Base-by-base conservation (phyloP, 2,329 filamentous ascomycete species). In the Hymenoscyphus scutula region DNA sequence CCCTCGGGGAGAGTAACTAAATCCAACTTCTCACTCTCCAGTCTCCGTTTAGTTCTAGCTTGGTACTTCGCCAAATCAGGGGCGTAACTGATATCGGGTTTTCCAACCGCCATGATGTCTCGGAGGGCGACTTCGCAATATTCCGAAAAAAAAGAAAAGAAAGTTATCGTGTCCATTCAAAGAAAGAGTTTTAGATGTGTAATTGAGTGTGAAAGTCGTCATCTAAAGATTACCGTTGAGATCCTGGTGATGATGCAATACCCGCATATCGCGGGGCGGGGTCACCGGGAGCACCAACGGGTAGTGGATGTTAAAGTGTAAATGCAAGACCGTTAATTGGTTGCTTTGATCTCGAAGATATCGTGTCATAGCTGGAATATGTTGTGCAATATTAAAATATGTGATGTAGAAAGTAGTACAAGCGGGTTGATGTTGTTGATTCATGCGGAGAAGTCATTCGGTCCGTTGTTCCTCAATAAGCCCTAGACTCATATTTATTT, bases 11-110 rank as follows among this genome's bases (percentile, higher is more conserved):
- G 68, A 0, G 73, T 41, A 6, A 27, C 71, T 3, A 71, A 77
- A 2, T 73, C 70, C 0, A 81, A 69, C 0, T 71, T 69, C 10
- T 80, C 81, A 0, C 73, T 76, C 51, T 78, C 74, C 3, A 78
- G 72, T 2, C 82, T 77, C 3, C 76, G 75, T 57, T 80, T 73
- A n/a, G 76, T 76, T 4, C 84, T 79, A 1, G 79, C 78, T 30
- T 81, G 75, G 66, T 82, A 88, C 66, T 82, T 85, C 34, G 79
- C 76, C 53, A 76, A 76, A 64, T 86, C 76, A 0, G 85, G 84
- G 1, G 79, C 75, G 70, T 87, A 88, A 1, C 74, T 74, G 61
- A 87, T 88, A 66, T 87, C 84, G 0, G 85, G 84, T 67, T 86
- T 55, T 58, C 56, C 59, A 57, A 32, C 56, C 30, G 56, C 41